Evolutionary conservation across 768 basidiomycete species (phyloP).

Genomic region (Mycena albidolilacea): DNA sequence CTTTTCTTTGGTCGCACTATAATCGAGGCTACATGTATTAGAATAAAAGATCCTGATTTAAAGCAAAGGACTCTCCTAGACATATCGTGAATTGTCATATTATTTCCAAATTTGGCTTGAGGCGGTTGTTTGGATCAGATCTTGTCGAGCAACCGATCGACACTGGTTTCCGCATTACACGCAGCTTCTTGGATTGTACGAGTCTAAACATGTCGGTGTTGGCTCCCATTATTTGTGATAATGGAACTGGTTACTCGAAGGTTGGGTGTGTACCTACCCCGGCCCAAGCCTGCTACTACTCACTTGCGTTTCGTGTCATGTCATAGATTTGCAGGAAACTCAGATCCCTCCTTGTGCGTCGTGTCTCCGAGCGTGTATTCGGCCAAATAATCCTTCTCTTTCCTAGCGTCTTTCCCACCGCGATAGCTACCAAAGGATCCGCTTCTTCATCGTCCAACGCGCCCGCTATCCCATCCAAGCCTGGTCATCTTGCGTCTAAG

Average conservation of each 20-base stretch:
- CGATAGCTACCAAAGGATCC: conserved; percentile 91
- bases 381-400: conserved; percentile 13
- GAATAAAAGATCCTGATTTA: no score
- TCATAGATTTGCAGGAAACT: conserved; percentile 95
- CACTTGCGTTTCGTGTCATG: conserved; percentile 1
- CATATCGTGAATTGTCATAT: not conserved
- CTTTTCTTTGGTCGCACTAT: conserved; percentile 13
- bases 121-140: conserved; percentile 3
- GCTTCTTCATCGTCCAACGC: conserved; percentile 75
- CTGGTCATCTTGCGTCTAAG: conserved; percentile 94
- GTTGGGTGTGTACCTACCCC: conserved; percentile 80
- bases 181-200: not conserved
- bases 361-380: conserved; percentile 28
- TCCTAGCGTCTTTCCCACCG: conserved; percentile 94
- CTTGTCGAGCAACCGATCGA: not conserved
- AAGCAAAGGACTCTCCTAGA: no score
- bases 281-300: not conserved
- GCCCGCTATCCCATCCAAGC: conserved; percentile 86
- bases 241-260: conserved; percentile 98
- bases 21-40: not conserved
- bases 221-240: conserved; percentile 97
- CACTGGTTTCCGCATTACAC: conserved; percentile 24
- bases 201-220: conserved; percentile 78
- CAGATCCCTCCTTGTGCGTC: conserved; percentile 96
- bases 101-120: not conserved